Evolutionary conservation across 352 stramenopile species (phyloP).

Genomic region (Peronospora tabacina): DNA sequence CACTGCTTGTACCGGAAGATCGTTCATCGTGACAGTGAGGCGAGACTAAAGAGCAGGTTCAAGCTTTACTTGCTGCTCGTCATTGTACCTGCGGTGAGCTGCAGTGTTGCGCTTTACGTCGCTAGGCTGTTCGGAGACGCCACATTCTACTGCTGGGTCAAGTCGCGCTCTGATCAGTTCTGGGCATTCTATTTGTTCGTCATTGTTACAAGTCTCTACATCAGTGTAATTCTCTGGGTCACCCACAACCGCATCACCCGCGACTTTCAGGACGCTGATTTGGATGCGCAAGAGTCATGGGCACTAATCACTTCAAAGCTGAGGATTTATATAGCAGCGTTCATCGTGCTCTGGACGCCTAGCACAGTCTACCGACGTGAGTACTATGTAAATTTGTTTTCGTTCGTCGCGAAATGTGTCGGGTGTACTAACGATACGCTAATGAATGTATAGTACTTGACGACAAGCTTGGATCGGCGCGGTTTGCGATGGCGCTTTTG

Average conservation of each 20-base stretch:
- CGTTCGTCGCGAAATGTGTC: slow-evolving; percentile 3
- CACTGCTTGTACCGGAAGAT: slow-evolving; percentile 70
- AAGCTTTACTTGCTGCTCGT: slow-evolving; percentile 49
- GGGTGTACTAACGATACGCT: slow-evolving; percentile 4
- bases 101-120: slow-evolving; percentile 32
- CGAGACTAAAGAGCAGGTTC: slow-evolving; percentile 47
- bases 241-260: slow-evolving; percentile 51
- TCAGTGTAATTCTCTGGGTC: slow-evolving; percentile 54
- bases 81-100: slow-evolving; percentile 34
- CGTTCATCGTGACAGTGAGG: slow-evolving; percentile 57
- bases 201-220: slow-evolving; percentile 51
- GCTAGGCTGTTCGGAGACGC: slow-evolving; percentile 35
- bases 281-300: slow-evolving; percentile 62
- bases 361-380: slow-evolving; percentile 54
- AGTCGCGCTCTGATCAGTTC: slow-evolving; percentile 39
- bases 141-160: slow-evolving; percentile 77
- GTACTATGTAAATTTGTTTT: slow-evolving; percentile 6
- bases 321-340: slow-evolving; percentile 61
- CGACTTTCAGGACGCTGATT: slow-evolving; percentile 39
- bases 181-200: slow-evolving; percentile 62
- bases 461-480: slow-evolving; percentile 31
- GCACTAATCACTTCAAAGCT: slow-evolving; percentile 53
- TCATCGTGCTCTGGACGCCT: slow-evolving; percentile 62
- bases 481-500: slow-evolving; percentile 43
- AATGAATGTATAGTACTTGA: slow-evolving; percentile 34